Evolutionary conservation across 345 rosid genomes (phyloP).

Genomic region (Arabidopsis thaliana): TAIR10.1 NC_003074.8:15015501-15016000

Average conservation of each 20-base stretch:
- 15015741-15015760: conserved; percentile 85
- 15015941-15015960: conserved; percentile 74
- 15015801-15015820: neutral
- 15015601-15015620: conserved; percentile 82
- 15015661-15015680: conserved; percentile 73
- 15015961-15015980: conserved; percentile 74
- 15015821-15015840: neutral
- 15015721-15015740: conserved; percentile 95
- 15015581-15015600: conserved; percentile 94
- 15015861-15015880: too few relatives aligned
- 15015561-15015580: conserved; percentile 58
- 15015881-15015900: neutral
- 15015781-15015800: conserved; percentile 51
- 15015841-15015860: neutral
- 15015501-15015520: conserved; percentile 51
- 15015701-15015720: conserved; percentile 94
- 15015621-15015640: conserved; percentile 89
- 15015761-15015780: conserved; percentile 89
- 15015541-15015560: conserved; percentile 45
- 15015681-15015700: conserved; percentile 94
- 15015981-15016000: conserved; percentile 74
- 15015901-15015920: conserved; percentile 53
- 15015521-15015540: conserved; percentile 30
- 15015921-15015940: conserved; percentile 68
- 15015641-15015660: conserved; percentile 73